Conservation (phyloP, 2,329 filamentous ascomycete species). For the Alternaria triticina region DNA sequence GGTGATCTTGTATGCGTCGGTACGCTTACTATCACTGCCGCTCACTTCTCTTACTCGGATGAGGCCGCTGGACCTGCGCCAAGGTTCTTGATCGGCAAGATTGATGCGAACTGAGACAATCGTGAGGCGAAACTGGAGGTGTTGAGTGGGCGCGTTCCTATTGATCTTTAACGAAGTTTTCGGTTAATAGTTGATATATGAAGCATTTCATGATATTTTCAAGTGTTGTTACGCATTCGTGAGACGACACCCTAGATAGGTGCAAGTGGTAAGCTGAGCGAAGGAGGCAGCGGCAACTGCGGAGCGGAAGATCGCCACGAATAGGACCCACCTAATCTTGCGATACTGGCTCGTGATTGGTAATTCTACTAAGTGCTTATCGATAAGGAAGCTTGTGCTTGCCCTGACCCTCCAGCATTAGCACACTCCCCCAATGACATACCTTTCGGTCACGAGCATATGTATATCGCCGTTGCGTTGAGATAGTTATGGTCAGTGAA, state of each 20-base stretch:
- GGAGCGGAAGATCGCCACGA: neutral
- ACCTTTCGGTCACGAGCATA: neutral
- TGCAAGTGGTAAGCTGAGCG: neutral
- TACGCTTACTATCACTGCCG: constrained; percentile 38
- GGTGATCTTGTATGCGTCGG: constrained; percentile 47
- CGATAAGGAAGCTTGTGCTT: neutral
- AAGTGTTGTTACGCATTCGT: neutral
- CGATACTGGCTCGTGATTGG: neutral
- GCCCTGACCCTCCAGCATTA: neutral
- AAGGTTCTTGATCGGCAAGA: constrained; percentile 32
- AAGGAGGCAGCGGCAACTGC: neutral
- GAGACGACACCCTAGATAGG: neutral
- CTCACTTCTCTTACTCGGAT: constrained; percentile 42
- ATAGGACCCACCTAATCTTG: neutral
- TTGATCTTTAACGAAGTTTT: neutral
- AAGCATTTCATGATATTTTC: neutral
- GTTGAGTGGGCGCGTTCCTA: neutral
- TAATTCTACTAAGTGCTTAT: accelerated
- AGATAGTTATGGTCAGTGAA: accelerated
- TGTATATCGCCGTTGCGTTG: neutral
- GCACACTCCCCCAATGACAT: neutral
- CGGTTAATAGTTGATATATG: neutral
- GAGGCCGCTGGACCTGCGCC: constrained; percentile 35
- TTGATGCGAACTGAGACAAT: constrained; percentile 4
- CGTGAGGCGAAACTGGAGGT: neutral